phyloP scores from a whole-genome alignment of 139 green algal species.

The Chlamydomonas schloesseri region DNA sequence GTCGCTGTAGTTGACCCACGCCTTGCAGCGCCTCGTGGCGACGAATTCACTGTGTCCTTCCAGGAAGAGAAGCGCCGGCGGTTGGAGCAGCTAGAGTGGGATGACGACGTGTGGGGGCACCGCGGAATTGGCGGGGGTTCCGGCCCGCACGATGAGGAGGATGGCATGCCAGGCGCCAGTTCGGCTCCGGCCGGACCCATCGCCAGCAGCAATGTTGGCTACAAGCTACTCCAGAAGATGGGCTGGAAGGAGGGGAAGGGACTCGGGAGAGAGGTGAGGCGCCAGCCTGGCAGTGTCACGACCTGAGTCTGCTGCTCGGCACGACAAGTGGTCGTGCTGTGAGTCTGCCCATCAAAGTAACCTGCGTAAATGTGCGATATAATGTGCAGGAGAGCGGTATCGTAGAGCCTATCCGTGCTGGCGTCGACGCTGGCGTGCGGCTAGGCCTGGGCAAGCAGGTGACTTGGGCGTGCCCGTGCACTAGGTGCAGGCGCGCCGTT shows the following conservation, averaged over 20 bases:
- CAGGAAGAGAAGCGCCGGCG: background rate
- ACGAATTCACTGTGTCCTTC: conserved; percentile 41
- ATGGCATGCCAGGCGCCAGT: too few relatives aligned
- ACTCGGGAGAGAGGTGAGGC: conserved; percentile 62
- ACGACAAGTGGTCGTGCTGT: too few relatives aligned
- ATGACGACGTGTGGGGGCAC: conserved; percentile 7
- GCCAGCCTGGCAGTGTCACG: background rate
- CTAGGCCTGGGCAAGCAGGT: conserved; percentile 86
- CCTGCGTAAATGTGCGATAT: background rate
- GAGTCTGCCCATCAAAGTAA: too few relatives aligned
- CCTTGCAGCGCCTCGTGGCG: conserved; percentile 34
- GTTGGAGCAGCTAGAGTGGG: background rate
- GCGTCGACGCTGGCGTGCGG: conserved; percentile 74
- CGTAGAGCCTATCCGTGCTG: conserved; percentile 76
- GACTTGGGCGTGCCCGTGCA: background rate
- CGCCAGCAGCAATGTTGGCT: conserved; percentile 79
- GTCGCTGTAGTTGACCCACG: conserved; percentile 33
- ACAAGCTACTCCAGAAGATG: conserved; percentile 85
- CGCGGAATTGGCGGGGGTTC: background rate
- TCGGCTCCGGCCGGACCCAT: conserved; percentile 19
- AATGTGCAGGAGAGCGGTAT: conserved; percentile 69
- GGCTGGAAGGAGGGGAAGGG: conserved; percentile 85
- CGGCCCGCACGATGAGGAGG: too few relatives aligned
- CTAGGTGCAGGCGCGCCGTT: too few relatives aligned
- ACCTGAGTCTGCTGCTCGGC: too few relatives aligned